Evolutionary conservation across 2,329 filamentous ascomycete genomes (phyloP).

Genomic region (Rutstroemia sp.): DNA sequence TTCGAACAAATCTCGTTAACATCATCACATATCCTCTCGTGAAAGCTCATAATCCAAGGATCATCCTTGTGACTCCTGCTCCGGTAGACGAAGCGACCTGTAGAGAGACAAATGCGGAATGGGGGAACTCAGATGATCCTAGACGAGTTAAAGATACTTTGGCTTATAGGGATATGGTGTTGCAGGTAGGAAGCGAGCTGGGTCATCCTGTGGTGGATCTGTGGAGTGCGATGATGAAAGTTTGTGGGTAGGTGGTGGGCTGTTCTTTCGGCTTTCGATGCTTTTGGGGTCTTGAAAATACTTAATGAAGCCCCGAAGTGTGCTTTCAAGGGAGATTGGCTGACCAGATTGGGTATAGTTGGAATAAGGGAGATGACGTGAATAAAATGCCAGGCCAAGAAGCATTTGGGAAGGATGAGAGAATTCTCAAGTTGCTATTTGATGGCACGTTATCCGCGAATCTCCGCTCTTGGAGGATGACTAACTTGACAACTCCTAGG

Average conservation of each 20-base stretch:
- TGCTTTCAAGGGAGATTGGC: neutral
- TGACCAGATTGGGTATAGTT: neutral
- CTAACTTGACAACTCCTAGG: neutral
- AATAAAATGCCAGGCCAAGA: constrained; percentile 1
- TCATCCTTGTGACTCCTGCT: constrained; percentile 76
- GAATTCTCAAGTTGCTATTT: neutral
- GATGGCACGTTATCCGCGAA: neutral
- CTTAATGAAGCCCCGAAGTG: too few relatives aligned
- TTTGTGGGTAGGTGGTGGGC: constrained; percentile 19
- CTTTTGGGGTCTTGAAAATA: too few relatives aligned
- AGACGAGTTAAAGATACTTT: constrained; percentile 39
- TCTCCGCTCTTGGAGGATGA: too few relatives aligned
- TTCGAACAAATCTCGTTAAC: constrained; percentile 59
- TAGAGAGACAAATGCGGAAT: constrained; percentile 21
- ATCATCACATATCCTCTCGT: constrained; percentile 69
- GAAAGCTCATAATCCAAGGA: constrained; percentile 59
- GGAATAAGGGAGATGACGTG: neutral
- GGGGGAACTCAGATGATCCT: constrained; percentile 36
- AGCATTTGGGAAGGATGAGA: neutral
- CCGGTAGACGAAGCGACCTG: constrained; percentile 70
- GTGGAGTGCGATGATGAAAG: constrained; percentile 68
- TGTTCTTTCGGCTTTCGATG: neutral
- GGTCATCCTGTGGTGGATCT: constrained; percentile 64
- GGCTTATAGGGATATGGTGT: constrained; percentile 54
- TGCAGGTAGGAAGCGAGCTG: constrained; percentile 41